phyloP scores from a whole-genome alignment of 805 yeast genomes.

The Tetrapisispora arboricola region DNA sequence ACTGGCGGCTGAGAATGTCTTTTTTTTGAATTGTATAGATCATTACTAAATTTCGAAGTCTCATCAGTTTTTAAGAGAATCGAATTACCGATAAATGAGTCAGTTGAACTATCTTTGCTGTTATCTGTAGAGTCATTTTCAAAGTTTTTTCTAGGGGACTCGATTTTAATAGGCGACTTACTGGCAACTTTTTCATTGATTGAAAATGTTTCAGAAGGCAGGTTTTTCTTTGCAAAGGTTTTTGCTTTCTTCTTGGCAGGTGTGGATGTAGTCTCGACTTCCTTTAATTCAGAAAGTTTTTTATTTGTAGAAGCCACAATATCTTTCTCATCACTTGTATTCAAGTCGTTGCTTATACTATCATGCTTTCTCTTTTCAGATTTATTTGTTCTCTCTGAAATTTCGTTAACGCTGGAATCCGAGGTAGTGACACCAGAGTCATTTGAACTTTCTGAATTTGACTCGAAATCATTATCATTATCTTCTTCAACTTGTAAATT shows the following conservation, averaged over 20 bases:
- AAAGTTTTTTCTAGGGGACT: conserved; percentile 15
- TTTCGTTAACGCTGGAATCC: neutral
- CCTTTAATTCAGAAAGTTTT: neutral
- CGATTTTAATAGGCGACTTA: conserved; percentile 15
- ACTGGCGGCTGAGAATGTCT: neutral
- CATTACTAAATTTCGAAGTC: neutral
- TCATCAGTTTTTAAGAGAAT: neutral
- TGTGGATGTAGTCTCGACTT: neutral
- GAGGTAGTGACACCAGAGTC: neutral
- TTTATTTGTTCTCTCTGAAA: neutral
- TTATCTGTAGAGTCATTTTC: conserved; percentile 16
- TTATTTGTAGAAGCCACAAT: neutral
- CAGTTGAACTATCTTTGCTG: conserved; percentile 11
- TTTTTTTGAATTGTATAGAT: neutral
- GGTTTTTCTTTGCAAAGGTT: neutral
- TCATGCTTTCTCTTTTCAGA: neutral
- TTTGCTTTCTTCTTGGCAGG: conserved; percentile 1
- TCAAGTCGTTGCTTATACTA: neutral
- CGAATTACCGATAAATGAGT: conserved; percentile 5
- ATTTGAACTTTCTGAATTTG: neutral
- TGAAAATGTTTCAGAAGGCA: conserved; percentile 4
- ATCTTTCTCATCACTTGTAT: neutral
- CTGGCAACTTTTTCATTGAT: conserved; percentile 15
- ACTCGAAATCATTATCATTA: neutral
- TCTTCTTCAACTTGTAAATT: neutral